Base-by-base conservation (phyloP, 164 flowering plant genomes). In the Aristolochia californica region DNA sequence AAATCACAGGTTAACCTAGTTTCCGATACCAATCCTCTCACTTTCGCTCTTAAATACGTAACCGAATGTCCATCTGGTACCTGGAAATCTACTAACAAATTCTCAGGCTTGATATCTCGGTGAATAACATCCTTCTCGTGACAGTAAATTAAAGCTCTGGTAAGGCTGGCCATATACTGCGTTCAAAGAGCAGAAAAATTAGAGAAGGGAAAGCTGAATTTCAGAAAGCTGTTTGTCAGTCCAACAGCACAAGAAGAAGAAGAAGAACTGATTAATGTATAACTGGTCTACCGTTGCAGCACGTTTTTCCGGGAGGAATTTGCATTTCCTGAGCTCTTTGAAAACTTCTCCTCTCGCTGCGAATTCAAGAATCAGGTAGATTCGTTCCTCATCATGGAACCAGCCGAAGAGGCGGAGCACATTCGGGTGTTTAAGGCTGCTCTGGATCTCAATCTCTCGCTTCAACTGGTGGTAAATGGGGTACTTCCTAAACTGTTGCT, bases 51-150 rank as follows among this genome's bases (percentile, higher is more conserved):
- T 21, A 17, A 21, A 22, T 16, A 54, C 9, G n/a, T 26, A 17
- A 27, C 28, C 7, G 17, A 54, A 54, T 27, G 15, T 2, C 28
- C 5, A 5, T 12, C 13, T 54, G 20, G 22, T 64, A 87, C 99
- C 96, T 85, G 82, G 60, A 83, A 83, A 80, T 90, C 99, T 45
- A 94, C 83, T 74, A 94, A 70, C 75, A 94, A 69, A 61, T 94
- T 94, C 70, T 94, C 99, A 0, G 99, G 99, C 76, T 94, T 94
- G 61, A 90, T 94, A 53, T 94, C 99, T 62, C 99, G 76, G 55
- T 94, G 99, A 74, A 90, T 90, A n/a, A 94, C 89, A 73, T 88
- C 60, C 69, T 90, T 85, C 73, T 78, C 82, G 57, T 94, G 99
- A 67, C 97, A 90, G 55, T 94, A 90, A 1, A 82, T 82, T 75